A percentile compares a stretch with the other conserved stretches of the same genome.
phyloP scores from a whole-genome alignment of 331 rosid genomes.

The Malus hybrid region DNA sequence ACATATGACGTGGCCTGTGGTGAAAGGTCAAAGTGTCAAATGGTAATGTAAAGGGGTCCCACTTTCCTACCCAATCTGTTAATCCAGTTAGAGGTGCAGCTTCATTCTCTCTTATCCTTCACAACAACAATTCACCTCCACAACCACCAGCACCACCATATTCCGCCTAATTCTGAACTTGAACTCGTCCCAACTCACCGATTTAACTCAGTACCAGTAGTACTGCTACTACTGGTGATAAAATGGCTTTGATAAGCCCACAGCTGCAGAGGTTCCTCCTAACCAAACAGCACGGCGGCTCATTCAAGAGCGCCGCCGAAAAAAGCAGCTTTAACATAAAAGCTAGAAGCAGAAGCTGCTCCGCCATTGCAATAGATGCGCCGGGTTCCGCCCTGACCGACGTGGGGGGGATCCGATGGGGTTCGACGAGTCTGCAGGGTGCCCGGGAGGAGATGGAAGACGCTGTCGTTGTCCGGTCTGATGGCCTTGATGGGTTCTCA shows the following conservation, averaged over 20 bases:
- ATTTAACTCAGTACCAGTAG: slow-evolving; percentile 3
- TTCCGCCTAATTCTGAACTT: background rate
- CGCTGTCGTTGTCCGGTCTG: slow-evolving; percentile 51
- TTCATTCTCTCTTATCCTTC: slow-evolving; percentile 52
- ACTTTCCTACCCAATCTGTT: slow-evolving; percentile 51
- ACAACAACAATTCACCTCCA: slow-evolving; percentile 13
- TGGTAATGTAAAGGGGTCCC: background rate
- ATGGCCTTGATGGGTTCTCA: slow-evolving; percentile 54
- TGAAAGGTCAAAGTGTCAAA: background rate
- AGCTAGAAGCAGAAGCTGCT: slow-evolving; percentile 38
- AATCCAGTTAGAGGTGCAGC: slow-evolving; percentile 63
- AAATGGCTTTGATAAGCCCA: slow-evolving; percentile 79
- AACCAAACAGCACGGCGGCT: slow-evolving; percentile 28
- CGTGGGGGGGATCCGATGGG: slow-evolving; percentile 68
- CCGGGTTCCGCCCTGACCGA: slow-evolving; percentile 61
- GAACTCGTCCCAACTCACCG: background rate
- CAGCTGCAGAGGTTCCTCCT: slow-evolving; percentile 53
- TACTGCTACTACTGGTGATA: background rate
- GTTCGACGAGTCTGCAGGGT: slow-evolving; percentile 73
- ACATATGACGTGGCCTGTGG: background rate
- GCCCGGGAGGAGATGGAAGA: slow-evolving; percentile 93
- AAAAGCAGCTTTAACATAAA: slow-evolving; percentile 18
- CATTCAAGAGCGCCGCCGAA: slow-evolving; percentile 25
- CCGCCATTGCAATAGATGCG: slow-evolving; percentile 83
- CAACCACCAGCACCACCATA: background rate